These are phyloP conservation scores for Coprinellus micaceus DNA, from an alignment of 768 basidiomycete species.

Conservation along the genomic window DNA sequence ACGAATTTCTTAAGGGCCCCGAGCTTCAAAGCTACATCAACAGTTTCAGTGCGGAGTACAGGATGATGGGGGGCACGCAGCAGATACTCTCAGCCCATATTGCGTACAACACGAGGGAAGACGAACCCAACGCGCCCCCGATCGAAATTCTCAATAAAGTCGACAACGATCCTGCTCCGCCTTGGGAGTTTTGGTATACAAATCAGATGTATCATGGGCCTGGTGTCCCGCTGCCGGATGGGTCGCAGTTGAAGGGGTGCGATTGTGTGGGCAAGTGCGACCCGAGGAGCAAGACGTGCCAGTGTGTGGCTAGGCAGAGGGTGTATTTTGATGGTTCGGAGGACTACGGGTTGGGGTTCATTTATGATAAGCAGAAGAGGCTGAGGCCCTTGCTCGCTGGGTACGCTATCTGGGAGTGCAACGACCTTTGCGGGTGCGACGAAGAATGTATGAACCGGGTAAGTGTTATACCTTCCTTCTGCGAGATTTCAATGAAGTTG, in stretches of 20 bases:
- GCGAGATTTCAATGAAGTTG: background rate
- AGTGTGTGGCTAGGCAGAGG: slow-evolving; percentile 60
- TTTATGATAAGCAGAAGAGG: slow-evolving; percentile 61
- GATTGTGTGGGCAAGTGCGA: slow-evolving; percentile 73
- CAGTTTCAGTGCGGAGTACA: slow-evolving; percentile 36
- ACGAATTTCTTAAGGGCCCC: slow-evolving; percentile 56
- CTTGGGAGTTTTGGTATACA: slow-evolving; percentile 86
- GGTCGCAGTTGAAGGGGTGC: slow-evolving; percentile 59
- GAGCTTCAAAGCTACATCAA: slow-evolving; percentile 72
- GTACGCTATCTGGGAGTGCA: slow-evolving; percentile 83
- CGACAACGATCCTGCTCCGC: slow-evolving; percentile 66
- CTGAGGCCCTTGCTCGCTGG: slow-evolving; percentile 38
- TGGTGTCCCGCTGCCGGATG: slow-evolving; percentile 64
- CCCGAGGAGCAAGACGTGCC: slow-evolving; percentile 68
- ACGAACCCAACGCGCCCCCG: slow-evolving; percentile 66
- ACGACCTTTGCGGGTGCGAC: slow-evolving; percentile 74
- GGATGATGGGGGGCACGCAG: slow-evolving; percentile 42
- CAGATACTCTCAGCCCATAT: slow-evolving; percentile 65
- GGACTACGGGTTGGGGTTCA: slow-evolving; percentile 44
- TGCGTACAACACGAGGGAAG: slow-evolving; percentile 54
- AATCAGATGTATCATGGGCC: slow-evolving; percentile 76
- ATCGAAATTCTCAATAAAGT: slow-evolving; percentile 68
- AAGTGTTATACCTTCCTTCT: slow-evolving; percentile 20
- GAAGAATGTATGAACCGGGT: slow-evolving; percentile 83
- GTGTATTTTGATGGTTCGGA: slow-evolving; percentile 19